A percentile compares a stretch with the other conserved stretches of the same genome.
These are phyloP conservation scores for Toxoplasma gondii DNA, from an alignment of 169 alveolate species.

Conservation along the genomic window DNA sequence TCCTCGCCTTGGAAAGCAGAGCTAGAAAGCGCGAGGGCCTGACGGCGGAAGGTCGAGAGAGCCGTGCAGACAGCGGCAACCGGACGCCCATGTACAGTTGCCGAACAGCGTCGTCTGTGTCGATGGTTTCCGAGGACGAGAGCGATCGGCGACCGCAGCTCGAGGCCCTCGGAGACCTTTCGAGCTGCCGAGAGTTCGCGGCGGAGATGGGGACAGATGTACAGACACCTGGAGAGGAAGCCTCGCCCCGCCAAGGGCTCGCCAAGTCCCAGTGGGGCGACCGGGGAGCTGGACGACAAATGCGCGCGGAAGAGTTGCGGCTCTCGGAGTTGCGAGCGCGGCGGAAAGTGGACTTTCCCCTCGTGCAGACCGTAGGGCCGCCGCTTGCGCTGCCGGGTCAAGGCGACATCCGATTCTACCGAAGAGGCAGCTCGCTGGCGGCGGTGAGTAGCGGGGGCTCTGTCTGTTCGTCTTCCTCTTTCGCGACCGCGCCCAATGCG, in stretches of 20 bases:
- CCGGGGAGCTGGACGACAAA: no score
- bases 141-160: neutral
- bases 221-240: neutral
- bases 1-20: no score
- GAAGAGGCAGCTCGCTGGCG: neutral
- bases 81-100: constrained; percentile 13
- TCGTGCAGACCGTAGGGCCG: neutral
- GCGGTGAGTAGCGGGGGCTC: neutral
- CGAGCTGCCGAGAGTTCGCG: neutral
- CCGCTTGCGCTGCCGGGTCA: neutral
- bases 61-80: neutral
- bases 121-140: neutral
- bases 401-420: neutral
- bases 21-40: neutral
- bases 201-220: neutral
- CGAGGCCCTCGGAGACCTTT: no score
- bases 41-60: neutral
- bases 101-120: neutral
- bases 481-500: neutral
- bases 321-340: neutral
- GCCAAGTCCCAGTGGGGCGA: no score
- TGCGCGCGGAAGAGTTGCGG: neutral
- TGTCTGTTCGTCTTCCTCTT: neutral
- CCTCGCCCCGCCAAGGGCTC: no score
- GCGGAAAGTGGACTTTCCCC: neutral